phyloP scores from a whole-genome alignment of 2,329 filamentous ascomycete species.

The Pseudogymnoascus sp. region DNA sequence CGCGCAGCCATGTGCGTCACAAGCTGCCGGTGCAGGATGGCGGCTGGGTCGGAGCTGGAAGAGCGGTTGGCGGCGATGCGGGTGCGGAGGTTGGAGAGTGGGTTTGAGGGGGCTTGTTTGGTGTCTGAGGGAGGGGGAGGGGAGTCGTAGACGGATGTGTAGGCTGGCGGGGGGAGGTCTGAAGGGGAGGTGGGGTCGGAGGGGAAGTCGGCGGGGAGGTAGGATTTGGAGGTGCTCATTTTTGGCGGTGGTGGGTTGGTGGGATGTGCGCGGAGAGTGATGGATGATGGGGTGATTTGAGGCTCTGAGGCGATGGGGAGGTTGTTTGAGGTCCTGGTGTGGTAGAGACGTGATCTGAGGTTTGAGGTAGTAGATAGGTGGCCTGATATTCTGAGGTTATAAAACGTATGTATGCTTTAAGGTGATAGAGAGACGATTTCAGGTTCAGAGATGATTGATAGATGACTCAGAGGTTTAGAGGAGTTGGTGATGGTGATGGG shows the following conservation, averaged over 20 bases:
- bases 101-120: not conserved
- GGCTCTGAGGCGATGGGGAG: not conserved
- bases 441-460: not conserved
- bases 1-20: not conserved
- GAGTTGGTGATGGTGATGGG: not conserved
- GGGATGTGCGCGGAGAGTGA: not conserved
- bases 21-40: not conserved
- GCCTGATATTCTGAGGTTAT: not conserved
- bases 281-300: not conserved
- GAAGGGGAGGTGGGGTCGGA: conserved; percentile 16
- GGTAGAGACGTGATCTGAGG: not conserved
- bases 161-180: conserved; percentile 19
- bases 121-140: not conserved
- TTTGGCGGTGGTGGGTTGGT: not conserved
- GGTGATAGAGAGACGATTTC: not conserved
- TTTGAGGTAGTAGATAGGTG: not conserved
- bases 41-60: not conserved
- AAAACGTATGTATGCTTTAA: too few species aligned
- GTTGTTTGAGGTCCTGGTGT: not conserved
- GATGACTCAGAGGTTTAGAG: not conserved
- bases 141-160: not conserved
- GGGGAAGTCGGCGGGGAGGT: conserved; percentile 10
- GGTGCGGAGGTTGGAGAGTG: conserved; percentile 16
- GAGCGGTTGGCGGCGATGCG: conserved; percentile 17
- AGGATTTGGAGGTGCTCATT: conserved; percentile 17